phyloP scores from a whole-genome alignment of 2,329 filamentous ascomycete species.

The Trichoderma lentiforme region DNA sequence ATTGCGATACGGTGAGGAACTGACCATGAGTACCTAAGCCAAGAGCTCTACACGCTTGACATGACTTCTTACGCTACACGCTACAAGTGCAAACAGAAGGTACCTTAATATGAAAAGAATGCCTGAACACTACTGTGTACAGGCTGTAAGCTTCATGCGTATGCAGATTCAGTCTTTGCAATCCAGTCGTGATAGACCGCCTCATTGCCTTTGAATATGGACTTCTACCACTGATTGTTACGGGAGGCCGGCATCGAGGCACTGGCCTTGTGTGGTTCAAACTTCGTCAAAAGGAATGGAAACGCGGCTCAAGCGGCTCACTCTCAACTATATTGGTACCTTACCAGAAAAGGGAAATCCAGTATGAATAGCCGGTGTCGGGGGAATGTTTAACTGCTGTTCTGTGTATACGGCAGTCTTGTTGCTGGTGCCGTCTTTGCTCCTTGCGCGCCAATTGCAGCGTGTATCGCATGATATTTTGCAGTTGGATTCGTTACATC shows the following conservation, averaged over 20 bases:
- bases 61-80: no score
- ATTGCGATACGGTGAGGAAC: not conserved
- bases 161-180: not conserved
- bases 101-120: no score
- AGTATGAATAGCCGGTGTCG: no score
- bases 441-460: not conserved
- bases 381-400: no score
- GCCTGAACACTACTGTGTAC: not conserved
- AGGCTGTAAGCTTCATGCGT: not conserved
- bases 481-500: not conserved
- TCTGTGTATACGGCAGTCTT: no score
- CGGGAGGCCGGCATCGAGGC: no score
- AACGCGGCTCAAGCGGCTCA: not conserved
- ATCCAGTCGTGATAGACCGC: no score
- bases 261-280: not conserved
- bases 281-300: not conserved
- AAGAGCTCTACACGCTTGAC: no score
- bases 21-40: not conserved
- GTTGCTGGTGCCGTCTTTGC: not conserved
- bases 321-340: not conserved
- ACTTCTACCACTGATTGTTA: no score
- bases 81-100: no score
- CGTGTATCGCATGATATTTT: not conserved
- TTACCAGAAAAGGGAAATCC: no score
- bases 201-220: no score